These are phyloP conservation scores for Saksenaea oblongispora DNA, from an alignment of 371 early-diverging fungal species.

Conservation along the genomic window DNA sequence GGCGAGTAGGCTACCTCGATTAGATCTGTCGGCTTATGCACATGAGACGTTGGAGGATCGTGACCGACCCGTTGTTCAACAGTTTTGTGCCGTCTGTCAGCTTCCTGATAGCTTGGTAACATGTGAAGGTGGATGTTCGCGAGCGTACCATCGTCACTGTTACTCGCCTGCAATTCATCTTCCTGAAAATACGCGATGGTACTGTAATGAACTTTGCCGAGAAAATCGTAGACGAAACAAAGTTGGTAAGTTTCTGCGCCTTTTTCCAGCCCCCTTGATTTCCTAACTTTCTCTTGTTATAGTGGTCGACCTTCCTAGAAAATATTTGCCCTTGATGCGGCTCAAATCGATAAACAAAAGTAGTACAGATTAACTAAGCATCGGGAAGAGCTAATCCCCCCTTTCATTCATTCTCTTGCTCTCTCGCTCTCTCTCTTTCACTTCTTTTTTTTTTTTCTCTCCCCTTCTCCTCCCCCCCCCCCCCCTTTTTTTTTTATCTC, in stretches of 20 bases:
- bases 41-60: conserved; percentile 71
- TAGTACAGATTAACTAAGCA: conserved; percentile 6
- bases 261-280: conserved; percentile 2
- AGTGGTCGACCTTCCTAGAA: conserved; percentile 60
- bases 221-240: conserved; percentile 60
- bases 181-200: conserved; percentile 54
- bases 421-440: background rate
- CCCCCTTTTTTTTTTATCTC: background rate
- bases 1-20: conserved; percentile 75
- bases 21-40: conserved; percentile 71
- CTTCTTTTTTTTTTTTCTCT: background rate
- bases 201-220: conserved; percentile 65
- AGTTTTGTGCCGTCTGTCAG: conserved; percentile 43
- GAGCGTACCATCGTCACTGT: conserved; percentile 69
- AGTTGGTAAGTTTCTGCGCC: conserved; percentile 37
- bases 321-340: conserved; percentile 58
- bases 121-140: conserved; percentile 75
- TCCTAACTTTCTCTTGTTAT: conserved; percentile 3
- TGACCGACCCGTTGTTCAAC: conserved; percentile 76
- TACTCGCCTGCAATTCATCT: conserved; percentile 30
- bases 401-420: background rate
- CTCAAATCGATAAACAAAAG: conserved; percentile 6
- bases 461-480: background rate
- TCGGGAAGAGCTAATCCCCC: background rate
- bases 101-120: conserved; percentile 54